phyloP scores from a whole-genome alignment of 2,329 filamentous ascomycete species.

The Sporothrix variecibatus region DNA sequence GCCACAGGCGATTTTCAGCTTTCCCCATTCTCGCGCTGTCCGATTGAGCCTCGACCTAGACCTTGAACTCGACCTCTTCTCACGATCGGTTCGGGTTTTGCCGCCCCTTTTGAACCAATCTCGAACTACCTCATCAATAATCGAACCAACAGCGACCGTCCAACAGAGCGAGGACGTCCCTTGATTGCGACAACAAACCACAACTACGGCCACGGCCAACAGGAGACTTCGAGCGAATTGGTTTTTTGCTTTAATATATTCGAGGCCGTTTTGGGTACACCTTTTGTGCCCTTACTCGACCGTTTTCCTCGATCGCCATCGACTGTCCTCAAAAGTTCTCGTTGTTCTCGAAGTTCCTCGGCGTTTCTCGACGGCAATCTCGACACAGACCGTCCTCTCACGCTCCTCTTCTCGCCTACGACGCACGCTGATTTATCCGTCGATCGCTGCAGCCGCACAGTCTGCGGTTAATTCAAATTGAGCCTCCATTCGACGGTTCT shows the following conservation, averaged over 20 bases:
- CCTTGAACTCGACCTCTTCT: not conserved
- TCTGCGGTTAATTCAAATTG: slow-evolving; percentile 18
- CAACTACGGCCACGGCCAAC: not conserved
- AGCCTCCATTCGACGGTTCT: not conserved
- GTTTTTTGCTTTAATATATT: not conserved
- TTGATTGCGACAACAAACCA: not conserved
- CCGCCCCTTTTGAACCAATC: not conserved
- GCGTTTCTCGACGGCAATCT: not conserved
- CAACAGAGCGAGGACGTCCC: not conserved
- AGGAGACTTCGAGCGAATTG: not conserved
- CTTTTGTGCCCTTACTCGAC: not conserved
- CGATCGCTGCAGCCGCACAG: slow-evolving; percentile 17
- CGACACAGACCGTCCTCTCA: not conserved
- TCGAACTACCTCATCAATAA: not conserved
- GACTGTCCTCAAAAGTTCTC: not conserved
- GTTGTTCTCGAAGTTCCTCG: not conserved
- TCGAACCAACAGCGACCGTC: not conserved
- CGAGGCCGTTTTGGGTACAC: not conserved
- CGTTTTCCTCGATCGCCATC: not conserved
- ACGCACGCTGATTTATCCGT: slow-evolving; percentile 19
- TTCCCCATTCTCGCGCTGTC: not conserved
- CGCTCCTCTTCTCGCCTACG: not conserved
- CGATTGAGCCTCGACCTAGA: not conserved
- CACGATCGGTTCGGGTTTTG: not conserved
- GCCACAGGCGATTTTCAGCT: not conserved